These are phyloP conservation scores for Pichia phayaonensis DNA, from an alignment of 805 yeast species.

Conservation along the genomic window DNA sequence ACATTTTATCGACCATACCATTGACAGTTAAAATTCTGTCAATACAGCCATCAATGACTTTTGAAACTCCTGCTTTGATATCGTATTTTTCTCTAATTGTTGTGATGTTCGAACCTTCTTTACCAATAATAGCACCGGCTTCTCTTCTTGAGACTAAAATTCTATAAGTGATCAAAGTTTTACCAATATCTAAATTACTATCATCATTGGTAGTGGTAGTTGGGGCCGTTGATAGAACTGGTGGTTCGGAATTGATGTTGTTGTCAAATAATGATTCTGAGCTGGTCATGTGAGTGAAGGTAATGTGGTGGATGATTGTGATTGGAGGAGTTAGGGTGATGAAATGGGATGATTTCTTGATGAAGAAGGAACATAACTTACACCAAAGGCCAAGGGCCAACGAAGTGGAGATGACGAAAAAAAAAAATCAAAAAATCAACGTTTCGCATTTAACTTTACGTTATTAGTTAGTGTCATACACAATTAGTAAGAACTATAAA, in stretches of 20 bases:
- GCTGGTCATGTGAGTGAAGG: conserved; percentile 10
- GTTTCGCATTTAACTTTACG: background rate
- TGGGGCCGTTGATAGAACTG: background rate
- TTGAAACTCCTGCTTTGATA: conserved; percentile 83
- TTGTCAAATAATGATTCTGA: conserved; percentile 30
- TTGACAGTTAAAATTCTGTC: conserved; percentile 77
- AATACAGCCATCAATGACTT: conserved; percentile 68
- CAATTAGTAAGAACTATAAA: too few relatives aligned
- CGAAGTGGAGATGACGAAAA: background rate
- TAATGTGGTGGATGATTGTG: background rate
- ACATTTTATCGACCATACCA: conserved; percentile 62
- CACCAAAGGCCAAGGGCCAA: background rate
- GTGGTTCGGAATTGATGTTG: conserved; percentile 20
- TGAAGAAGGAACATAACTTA: background rate
- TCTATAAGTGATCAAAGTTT: conserved; percentile 34
- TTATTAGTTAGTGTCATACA: too few relatives aligned
- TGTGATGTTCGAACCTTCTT: conserved; percentile 72
- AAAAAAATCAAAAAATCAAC: background rate
- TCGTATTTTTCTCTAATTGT: conserved; percentile 64
- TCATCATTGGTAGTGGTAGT: background rate
- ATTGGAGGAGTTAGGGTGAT: background rate
- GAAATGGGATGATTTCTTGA: background rate
- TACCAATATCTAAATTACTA: conserved; percentile 13
- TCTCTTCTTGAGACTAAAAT: conserved; percentile 76
- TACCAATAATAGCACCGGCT: conserved; percentile 87